Evolutionary conservation across 2,329 filamentous ascomycete genomes (phyloP).

Genomic region (Sporothrix phasma): DNA sequence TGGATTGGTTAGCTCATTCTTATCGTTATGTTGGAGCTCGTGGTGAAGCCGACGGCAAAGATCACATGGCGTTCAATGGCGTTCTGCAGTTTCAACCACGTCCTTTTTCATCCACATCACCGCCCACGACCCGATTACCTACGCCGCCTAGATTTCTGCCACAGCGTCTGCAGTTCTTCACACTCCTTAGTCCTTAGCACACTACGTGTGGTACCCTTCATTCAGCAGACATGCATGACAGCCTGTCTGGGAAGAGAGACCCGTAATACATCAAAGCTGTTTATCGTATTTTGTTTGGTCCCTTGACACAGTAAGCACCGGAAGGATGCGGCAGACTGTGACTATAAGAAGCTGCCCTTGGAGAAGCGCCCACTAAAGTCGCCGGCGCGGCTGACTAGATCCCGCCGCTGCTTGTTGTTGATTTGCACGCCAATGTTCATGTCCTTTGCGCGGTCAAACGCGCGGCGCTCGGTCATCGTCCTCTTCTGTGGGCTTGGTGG

Average conservation of each 20-base stretch:
- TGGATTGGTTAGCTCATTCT: slow-evolving; percentile 5
- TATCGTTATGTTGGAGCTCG: neutral
- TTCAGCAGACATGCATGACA: neutral
- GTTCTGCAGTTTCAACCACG: too few relatives aligned
- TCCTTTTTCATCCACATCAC: neutral
- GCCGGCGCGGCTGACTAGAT: slow-evolving; percentile 68
- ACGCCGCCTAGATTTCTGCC: neutral
- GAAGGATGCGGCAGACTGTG: too few relatives aligned
- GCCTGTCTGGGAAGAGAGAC: neutral
- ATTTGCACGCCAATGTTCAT: slow-evolving; percentile 70
- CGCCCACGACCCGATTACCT: neutral
- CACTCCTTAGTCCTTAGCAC: neutral
- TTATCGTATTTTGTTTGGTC: neutral
- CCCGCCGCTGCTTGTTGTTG: slow-evolving; percentile 60
- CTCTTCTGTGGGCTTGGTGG: slow-evolving; percentile 29
- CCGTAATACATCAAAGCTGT: neutral
- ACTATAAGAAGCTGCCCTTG: slow-evolving; percentile 57
- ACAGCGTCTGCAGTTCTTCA: neutral
- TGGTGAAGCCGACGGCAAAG: neutral
- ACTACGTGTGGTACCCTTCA: neutral
- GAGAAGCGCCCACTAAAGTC: slow-evolving; percentile 77
- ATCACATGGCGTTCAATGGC: neutral
- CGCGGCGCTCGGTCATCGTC: slow-evolving; percentile 90
- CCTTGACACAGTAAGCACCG: too few relatives aligned
- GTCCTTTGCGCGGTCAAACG: slow-evolving; percentile 89